Percentiles rank a stretch among this genome's conserved stretches.
Evolutionary conservation across 495 filamentous ascomycete genomes (phyloP).

Genomic region (Trichoderma gamsii): DNA sequence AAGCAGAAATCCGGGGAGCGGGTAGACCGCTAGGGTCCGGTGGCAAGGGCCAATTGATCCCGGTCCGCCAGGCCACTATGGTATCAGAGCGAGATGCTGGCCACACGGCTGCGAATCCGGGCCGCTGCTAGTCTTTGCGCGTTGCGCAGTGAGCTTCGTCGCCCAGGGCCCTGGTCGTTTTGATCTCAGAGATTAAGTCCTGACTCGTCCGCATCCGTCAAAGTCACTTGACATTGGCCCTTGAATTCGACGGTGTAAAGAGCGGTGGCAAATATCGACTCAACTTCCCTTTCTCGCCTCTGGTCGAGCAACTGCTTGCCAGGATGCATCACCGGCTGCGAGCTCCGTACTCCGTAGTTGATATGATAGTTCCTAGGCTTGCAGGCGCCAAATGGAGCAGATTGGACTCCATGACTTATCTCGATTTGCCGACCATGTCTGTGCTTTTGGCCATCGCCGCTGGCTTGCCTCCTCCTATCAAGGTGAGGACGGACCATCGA

Average conservation of each 20-base stretch:
- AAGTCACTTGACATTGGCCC: slow-evolving; percentile 13
- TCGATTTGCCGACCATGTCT: slow-evolving; percentile 9
- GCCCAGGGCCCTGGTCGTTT: neutral
- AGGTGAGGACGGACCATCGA: neutral
- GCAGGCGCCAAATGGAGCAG: neutral
- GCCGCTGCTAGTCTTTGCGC: slow-evolving; percentile 12
- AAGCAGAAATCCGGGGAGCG: slow-evolving; percentile 14
- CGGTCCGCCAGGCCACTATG: neutral
- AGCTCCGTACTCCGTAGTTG: neutral
- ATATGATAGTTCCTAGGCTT: neutral
- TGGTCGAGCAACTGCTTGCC: neutral
- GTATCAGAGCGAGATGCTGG: slow-evolving; percentile 11
- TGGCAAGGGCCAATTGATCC: slow-evolving; percentile 1
- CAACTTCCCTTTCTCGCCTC: neutral
- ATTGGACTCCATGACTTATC: slow-evolving; percentile 2
- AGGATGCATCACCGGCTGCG: neutral
- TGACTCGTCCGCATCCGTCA: slow-evolving; percentile 12
- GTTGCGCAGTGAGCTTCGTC: neutral
- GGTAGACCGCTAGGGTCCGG: slow-evolving; percentile 14
- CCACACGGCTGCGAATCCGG: slow-evolving; percentile 13
- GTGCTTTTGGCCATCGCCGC: slow-evolving; percentile 1
- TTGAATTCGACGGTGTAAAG: slow-evolving; percentile 8
- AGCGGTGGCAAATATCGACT: slow-evolving; percentile 1
- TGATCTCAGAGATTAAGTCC: slow-evolving; percentile 12
- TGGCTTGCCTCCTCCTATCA: neutral